Conservation (phyloP, 2,329 filamentous ascomycete species). For the Magnaporthiopsis rhizophila region DNA sequence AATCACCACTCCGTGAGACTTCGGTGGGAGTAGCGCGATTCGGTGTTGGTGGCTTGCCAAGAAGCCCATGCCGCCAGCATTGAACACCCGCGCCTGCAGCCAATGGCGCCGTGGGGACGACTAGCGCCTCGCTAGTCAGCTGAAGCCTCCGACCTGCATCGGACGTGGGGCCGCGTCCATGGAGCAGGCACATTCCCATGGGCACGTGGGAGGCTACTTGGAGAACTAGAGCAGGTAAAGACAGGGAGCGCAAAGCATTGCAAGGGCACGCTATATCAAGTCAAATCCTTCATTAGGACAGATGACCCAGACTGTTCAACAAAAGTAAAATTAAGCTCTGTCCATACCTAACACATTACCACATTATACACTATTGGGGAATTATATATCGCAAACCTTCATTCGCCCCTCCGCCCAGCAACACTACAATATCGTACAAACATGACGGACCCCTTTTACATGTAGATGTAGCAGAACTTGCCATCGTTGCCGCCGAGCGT, state of each 20-base stretch:
- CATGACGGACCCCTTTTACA: neutral
- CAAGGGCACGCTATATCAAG: too few species aligned
- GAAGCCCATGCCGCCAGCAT: too few species aligned
- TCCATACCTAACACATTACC: neutral
- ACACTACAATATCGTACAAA: neutral
- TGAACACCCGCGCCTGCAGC: too few species aligned
- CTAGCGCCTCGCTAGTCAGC: neutral
- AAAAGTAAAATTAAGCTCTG: neutral
- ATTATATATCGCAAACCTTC: neutral
- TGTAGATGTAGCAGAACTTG: constrained; percentile 13
- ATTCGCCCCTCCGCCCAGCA: neutral
- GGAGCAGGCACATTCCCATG: neutral
- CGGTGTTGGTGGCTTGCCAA: neutral
- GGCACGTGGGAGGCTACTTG: too few species aligned
- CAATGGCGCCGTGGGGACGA: neutral
- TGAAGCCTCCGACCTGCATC: neutral
- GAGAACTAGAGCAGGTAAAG: too few species aligned
- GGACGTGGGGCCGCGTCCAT: neutral
- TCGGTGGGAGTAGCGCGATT: neutral
- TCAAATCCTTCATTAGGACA: neutral
- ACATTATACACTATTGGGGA: neutral
- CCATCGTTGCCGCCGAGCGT: constrained; percentile 9
- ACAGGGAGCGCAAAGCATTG: too few species aligned
- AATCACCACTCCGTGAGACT: neutral
- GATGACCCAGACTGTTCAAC: neutral